phyloP scores from a whole-genome alignment of 2,329 filamentous ascomycete species.

The Graphilbum sp. region DNA sequence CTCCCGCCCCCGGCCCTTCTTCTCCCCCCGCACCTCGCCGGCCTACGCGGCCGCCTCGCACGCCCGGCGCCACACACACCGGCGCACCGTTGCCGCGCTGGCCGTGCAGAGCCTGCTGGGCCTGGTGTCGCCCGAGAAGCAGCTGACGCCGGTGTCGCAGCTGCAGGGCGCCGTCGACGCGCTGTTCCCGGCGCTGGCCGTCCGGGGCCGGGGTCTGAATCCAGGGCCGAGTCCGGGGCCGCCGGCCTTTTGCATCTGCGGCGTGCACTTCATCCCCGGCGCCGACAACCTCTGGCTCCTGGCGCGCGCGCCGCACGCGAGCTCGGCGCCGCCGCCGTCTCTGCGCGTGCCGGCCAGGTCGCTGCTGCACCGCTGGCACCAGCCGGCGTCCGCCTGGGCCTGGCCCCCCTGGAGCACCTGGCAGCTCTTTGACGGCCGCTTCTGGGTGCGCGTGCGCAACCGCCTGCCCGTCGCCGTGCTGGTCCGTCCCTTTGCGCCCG shows the following conservation, averaged over 20 bases:
- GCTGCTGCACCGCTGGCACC: constrained; percentile 5
- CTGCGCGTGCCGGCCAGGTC: background rate
- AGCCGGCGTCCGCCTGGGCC: constrained; percentile 8
- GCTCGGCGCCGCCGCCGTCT: constrained; percentile 23
- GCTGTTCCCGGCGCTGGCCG: constrained; percentile 29
- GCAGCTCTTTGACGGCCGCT: constrained; percentile 42
- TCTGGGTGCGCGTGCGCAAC: constrained; percentile 36
- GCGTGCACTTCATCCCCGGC: constrained; percentile 33
- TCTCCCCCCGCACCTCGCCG: constrained; percentile 2
- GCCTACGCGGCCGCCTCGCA: constrained; percentile 10
- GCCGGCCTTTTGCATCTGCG: constrained; percentile 26
- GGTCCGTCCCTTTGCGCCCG: constrained; percentile 27
- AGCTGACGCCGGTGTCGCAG: constrained; percentile 23
- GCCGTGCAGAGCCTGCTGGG: constrained; percentile 30
- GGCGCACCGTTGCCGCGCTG: constrained; percentile 27
- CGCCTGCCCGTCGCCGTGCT: constrained; percentile 24
- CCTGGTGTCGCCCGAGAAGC: constrained; percentile 32
- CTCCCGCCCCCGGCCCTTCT: background rate
- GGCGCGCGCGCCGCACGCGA: constrained; percentile 5
- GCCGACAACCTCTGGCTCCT: constrained; percentile 19
- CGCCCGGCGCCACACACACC: constrained; percentile 17
- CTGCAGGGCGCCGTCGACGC: constrained; percentile 28
- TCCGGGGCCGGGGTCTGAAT: constrained; percentile 2
- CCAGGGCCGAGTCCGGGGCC: background rate
- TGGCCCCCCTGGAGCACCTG: constrained; percentile 18